phyloP scores from a whole-genome alignment of 2,329 filamentous ascomycete genomes.

The Fusarium sp. region DNA sequence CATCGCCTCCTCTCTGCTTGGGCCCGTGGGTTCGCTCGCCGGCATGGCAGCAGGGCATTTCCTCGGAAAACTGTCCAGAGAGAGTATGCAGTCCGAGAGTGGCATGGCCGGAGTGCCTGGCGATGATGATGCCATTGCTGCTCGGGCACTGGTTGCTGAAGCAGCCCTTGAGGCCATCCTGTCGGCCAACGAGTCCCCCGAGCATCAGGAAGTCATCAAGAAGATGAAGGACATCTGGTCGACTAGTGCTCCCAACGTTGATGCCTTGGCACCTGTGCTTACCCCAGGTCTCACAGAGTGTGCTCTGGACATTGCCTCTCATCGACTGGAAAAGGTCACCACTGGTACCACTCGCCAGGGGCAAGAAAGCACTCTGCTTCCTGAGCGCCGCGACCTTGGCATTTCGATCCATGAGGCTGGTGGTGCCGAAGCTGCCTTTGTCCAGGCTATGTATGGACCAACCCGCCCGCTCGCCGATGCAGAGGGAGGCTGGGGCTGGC shows the following conservation, averaged over 20 bases:
- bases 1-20: not conserved
- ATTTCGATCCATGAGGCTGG: not conserved
- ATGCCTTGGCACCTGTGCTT: constrained; percentile 10
- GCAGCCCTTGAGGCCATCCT: constrained; percentile 35
- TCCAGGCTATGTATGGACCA: constrained; percentile 19
- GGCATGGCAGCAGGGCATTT: not conserved
- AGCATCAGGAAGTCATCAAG: constrained; percentile 10
- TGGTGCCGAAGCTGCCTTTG: not conserved
- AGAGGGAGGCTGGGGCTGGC: not conserved
- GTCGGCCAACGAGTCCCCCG: constrained; percentile 6
- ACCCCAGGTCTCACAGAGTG: constrained; percentile 9
- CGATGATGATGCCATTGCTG: constrained; percentile 7
- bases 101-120: not conserved
- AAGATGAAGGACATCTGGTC: constrained; percentile 26
- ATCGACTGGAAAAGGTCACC: not conserved
- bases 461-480: constrained; percentile 13
- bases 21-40: not conserved
- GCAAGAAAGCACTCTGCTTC: not conserved
- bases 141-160: constrained; percentile 38
- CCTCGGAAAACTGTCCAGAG: not conserved
- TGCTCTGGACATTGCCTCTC: constrained; percentile 2
- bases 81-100: not conserved
- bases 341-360: not conserved
- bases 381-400: not conserved
- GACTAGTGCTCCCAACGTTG: constrained; percentile 3